These are phyloP conservation scores for Mycena vitilis DNA, from an alignment of 768 basidiomycete species.

Conservation along the genomic window DNA sequence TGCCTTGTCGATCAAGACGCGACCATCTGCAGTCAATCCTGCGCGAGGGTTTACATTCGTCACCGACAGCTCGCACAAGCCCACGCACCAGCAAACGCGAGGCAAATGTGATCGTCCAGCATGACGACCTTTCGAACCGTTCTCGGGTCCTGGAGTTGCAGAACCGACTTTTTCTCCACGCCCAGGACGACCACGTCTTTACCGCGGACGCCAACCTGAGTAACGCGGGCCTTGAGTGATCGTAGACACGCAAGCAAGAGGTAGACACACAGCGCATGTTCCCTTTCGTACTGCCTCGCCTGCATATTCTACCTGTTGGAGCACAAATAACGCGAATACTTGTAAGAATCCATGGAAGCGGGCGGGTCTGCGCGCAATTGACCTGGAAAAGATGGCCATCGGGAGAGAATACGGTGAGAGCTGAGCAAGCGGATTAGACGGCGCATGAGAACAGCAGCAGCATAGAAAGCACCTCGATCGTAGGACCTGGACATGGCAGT, in stretches of 20 bases:
- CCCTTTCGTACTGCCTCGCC: slow-evolving; percentile 97
- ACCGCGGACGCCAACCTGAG: slow-evolving; percentile 94
- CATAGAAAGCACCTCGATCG: slow-evolving; percentile 81
- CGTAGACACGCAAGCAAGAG: slow-evolving; percentile 22
- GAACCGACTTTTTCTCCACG: slow-evolving; percentile 98
- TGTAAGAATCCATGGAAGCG: slow-evolving; percentile 28
- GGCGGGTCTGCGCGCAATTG: slow-evolving; percentile 15
- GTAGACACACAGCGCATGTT: slow-evolving; percentile 86
- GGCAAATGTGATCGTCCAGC: slow-evolving; percentile 97
- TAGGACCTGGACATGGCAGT: slow-evolving; percentile 90
- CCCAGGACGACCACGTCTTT: slow-evolving; percentile 95
- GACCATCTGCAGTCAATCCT: slow-evolving; percentile 98
- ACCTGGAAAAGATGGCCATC: slow-evolving; percentile 99
- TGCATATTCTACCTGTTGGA: slow-evolving; percentile 93
- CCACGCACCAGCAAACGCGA: slow-evolving; percentile 93
- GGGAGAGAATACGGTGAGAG: slow-evolving; percentile 97
- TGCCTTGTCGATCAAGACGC: slow-evolving; percentile 97
- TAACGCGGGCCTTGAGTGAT: slow-evolving; percentile 9
- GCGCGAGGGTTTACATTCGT: slow-evolving; percentile 28
- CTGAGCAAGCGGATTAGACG: slow-evolving; percentile 52
- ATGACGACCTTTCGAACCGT: slow-evolving; percentile 98
- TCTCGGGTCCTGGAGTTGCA: slow-evolving; percentile 97
- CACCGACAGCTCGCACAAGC: slow-evolving; percentile 13
- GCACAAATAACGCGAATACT: slow-evolving; percentile 38
- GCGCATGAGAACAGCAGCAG: background rate